Conservation (phyloP, 352 stramenopile species). For the Globisporangium middletonii region DNA sequence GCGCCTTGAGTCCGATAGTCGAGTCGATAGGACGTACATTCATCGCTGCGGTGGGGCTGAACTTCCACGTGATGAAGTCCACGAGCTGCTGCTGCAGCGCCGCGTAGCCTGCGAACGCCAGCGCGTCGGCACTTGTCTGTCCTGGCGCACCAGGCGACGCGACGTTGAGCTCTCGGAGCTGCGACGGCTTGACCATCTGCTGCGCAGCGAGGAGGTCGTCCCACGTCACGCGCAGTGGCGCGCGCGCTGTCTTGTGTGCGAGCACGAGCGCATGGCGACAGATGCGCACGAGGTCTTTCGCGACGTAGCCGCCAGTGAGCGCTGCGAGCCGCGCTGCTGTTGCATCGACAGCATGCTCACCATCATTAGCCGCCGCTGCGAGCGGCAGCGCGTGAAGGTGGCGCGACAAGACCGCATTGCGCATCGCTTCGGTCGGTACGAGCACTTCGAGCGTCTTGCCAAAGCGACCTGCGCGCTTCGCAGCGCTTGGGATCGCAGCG, state of each 20-base stretch:
- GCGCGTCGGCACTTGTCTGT: conserved; percentile 1
- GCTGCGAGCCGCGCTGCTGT: conserved; percentile 35
- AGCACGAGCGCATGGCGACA: conserved; percentile 50
- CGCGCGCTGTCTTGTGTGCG: conserved; percentile 15
- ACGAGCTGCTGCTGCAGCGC: conserved; percentile 47
- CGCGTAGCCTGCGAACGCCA: conserved; percentile 62
- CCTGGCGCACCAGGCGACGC: conserved; percentile 33
- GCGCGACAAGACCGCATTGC: conserved; percentile 35
- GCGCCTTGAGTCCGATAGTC: conserved; percentile 1
- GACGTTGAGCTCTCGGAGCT: conserved; percentile 72
- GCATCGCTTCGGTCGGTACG: conserved; percentile 55
- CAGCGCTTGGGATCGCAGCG: conserved; percentile 31
- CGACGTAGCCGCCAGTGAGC: conserved; percentile 69
- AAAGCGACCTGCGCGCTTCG: conserved; percentile 46
- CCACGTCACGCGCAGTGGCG: conserved; percentile 24
- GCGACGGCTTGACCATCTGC: conserved; percentile 59
- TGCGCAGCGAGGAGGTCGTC: conserved; percentile 39
- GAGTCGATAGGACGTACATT: conserved; percentile 28
- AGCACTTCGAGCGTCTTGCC: conserved; percentile 55
- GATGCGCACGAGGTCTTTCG: conserved; percentile 69
- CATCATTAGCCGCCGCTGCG: too few species aligned
- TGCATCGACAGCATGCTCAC: not conserved
- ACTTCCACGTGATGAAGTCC: conserved; percentile 67
- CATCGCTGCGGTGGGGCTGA: conserved; percentile 52
- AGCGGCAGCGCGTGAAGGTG: conserved; percentile 34